These are phyloP conservation scores for Sisymbrium irio DNA, from an alignment of 345 rosid genomes.

Conservation along the genomic window DNA sequence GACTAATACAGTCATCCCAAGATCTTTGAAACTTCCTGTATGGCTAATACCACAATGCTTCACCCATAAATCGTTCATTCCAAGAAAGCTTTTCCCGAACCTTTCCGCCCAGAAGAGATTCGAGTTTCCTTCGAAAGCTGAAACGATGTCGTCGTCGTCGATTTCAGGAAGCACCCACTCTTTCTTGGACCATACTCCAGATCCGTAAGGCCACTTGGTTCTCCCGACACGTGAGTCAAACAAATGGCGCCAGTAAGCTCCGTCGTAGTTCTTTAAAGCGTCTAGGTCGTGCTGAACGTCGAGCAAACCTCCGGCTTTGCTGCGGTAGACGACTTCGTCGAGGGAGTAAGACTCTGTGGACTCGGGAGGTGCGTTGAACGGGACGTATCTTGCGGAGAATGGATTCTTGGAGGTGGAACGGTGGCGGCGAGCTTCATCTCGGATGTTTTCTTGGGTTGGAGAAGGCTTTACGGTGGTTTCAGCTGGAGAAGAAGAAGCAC, in stretches of 20 bases:
- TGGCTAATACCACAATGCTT: slow-evolving; percentile 86
- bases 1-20: slow-evolving; percentile 81
- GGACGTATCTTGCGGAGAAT: slow-evolving; percentile 39
- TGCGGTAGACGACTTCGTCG: slow-evolving; percentile 73
- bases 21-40: slow-evolving; percentile 78
- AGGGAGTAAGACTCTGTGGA: slow-evolving; percentile 64
- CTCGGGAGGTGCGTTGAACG: slow-evolving; percentile 49
- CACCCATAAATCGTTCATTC: slow-evolving; percentile 81
- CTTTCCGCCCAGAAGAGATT: slow-evolving; percentile 86
- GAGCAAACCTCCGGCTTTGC: slow-evolving; percentile 66
- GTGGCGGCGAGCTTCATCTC: slow-evolving; percentile 19
- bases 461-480: background rate
- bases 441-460: slow-evolving; percentile 20
- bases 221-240: slow-evolving; percentile 75
- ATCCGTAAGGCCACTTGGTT: slow-evolving; percentile 76
- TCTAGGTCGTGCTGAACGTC: slow-evolving; percentile 70
- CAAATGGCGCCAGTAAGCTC: slow-evolving; percentile 59
- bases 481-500: background rate
- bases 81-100: slow-evolving; percentile 57
- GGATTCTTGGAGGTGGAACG: slow-evolving; percentile 6
- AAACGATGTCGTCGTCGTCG: slow-evolving; percentile 65
- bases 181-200: slow-evolving; percentile 86
- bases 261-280: slow-evolving; percentile 52
- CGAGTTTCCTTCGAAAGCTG: slow-evolving; percentile 78
- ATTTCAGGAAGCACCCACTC: slow-evolving; percentile 83